These are phyloP conservation scores for Psilocybe mexicana DNA, from an alignment of 1,284 basidiomycete genomes.

Conservation along the genomic window DNA sequence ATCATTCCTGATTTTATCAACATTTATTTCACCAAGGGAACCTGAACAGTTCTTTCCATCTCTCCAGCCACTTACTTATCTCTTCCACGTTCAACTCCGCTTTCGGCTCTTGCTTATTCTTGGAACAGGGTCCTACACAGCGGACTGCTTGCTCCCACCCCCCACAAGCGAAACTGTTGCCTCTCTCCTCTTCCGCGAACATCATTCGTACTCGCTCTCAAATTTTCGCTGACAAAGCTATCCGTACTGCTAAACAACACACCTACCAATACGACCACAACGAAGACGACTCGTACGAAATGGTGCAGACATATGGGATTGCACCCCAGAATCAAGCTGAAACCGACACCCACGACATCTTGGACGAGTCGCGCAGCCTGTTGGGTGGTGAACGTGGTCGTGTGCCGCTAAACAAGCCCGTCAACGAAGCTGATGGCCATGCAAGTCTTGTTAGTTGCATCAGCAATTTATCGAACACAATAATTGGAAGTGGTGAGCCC, in stretches of 20 bases:
- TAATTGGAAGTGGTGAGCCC: slow-evolving; percentile 81
- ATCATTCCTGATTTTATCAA: background rate
- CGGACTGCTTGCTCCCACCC: slow-evolving; percentile 11
- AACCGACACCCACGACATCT: slow-evolving; percentile 19
- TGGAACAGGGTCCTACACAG: background rate
- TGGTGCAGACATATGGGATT: slow-evolving; percentile 67
- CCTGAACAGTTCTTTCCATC: background rate
- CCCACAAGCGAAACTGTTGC: slow-evolving; percentile 1
- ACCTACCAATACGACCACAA: slow-evolving; percentile 9
- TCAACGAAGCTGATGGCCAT: slow-evolving; percentile 50
- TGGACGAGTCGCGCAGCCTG: slow-evolving; percentile 52
- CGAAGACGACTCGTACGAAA: slow-evolving; percentile 48
- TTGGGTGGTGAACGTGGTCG: slow-evolving; percentile 44
- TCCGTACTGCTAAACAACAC: slow-evolving; percentile 1
- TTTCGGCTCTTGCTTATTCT: background rate
- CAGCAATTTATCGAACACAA: slow-evolving; percentile 83
- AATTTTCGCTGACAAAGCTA: background rate
- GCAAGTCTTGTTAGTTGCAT: slow-evolving; percentile 67
- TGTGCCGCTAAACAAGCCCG: slow-evolving; percentile 23
- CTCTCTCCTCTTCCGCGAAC: slow-evolving; percentile 1
- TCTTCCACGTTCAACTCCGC: slow-evolving; percentile 7
- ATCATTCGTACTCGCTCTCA: slow-evolving; percentile 1
- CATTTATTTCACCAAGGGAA: background rate
- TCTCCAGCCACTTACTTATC: slow-evolving; percentile 4
- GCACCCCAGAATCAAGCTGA: slow-evolving; percentile 34